Base-by-base conservation (phyloP, 352 stramenopile species). In the Phytophthora ramorum region DNA sequence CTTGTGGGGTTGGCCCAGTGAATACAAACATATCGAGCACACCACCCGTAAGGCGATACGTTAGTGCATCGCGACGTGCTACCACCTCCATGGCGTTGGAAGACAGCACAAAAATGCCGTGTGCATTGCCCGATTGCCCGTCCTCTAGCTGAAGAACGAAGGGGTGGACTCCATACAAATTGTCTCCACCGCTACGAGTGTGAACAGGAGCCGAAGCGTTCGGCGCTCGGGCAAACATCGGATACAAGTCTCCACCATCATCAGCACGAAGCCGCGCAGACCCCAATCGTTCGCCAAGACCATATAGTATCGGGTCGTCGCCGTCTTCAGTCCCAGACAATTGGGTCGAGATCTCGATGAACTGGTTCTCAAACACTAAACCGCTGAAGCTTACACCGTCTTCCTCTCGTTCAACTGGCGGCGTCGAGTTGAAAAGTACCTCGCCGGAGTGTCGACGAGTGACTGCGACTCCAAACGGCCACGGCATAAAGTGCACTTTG, bases 31-130 rank as follows among this genome's bases (percentile, higher is more conserved):
- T 70, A 52, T 97, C 91, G 5, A 97, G 26, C 24, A 97, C 68
- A 22, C 91, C 91, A 24, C 91, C 91, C 0, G 85, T 91, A 0
- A 86, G 64, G 6, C 89, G 85, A 60, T 93, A 96, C 14, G 89
- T 96, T 13, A 97, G 54, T 5, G 87, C 81, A 20, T 78, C 40
- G 1, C 66, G 63, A 43, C 86, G 85, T 17, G 84, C 76, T 30
- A 92, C 72, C 2, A 94, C 85, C 61, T 97, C 91, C 83, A 97
- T 95, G 1, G 87, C 91, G 38, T 96, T 96, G 0, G 85, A 90
- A 35, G 89, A 93, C 1, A 85, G 59, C 49, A 97, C 57, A 35
- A 95, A 95, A 16, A 94, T 59, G 4, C 90, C 91, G 35, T 97
- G 85, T 0, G 90, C 79, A 40, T 44, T 63, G 0, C 85, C 76